Percentiles rank a stretch among this genome's conserved stretches.
Evolutionary conservation across 805 yeast genomes (phyloP).

Genomic region (Zygoascus bituminiphila): DNA sequence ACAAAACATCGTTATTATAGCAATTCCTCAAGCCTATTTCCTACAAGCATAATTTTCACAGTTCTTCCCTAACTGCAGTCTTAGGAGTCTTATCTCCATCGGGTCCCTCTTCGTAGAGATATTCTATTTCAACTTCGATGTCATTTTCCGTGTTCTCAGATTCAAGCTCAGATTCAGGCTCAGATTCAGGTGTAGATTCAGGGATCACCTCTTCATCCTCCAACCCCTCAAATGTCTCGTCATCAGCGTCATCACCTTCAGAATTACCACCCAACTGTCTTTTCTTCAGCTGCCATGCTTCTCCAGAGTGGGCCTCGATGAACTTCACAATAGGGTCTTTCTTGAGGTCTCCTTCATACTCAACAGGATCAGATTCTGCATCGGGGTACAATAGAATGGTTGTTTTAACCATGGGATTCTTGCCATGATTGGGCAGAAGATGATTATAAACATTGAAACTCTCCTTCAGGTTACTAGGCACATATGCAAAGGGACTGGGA

Average conservation of each 20-base stretch:
- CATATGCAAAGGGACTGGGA: constrained; percentile 22
- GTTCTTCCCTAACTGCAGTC: not conserved
- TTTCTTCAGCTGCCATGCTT: not conserved
- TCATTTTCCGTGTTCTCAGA: not conserved
- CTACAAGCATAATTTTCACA: not conserved
- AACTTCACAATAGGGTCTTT: constrained; percentile 20
- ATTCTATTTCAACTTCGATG: not conserved
- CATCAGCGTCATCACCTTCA: not conserved
- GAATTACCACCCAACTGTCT: not conserved
- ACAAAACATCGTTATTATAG: no score
- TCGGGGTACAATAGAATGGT: constrained; percentile 21
- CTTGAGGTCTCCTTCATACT: constrained; percentile 25
- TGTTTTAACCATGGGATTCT: constrained; percentile 13
- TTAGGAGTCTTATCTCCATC: not conserved
- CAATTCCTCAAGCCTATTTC: no score
- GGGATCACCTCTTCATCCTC: not conserved
- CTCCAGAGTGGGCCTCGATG: constrained; percentile 9
- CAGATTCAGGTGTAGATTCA: not conserved
- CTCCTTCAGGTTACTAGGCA: constrained; percentile 18
- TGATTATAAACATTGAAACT: constrained; percentile 14
- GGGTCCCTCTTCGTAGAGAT: not conserved
- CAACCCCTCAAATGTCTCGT: not conserved
- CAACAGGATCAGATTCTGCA: constrained; percentile 19
- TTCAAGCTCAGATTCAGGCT: not conserved
- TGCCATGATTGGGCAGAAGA: constrained; percentile 16